Conservation (phyloP, 352 stramenopile genomes). For the Pythium apleroticum region DNA sequence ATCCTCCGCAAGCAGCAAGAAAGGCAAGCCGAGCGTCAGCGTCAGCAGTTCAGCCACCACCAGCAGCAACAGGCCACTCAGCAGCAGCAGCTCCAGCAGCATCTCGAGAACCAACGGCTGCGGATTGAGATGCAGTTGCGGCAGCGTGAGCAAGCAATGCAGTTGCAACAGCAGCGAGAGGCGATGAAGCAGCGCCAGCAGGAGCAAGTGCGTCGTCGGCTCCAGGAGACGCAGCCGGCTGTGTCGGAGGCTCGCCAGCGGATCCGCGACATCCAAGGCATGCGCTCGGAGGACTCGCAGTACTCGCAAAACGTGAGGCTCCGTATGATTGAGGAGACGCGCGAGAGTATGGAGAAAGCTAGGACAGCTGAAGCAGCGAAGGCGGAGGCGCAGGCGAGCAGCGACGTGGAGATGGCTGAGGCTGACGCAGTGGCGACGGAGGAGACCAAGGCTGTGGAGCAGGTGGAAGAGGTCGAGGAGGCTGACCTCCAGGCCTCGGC, state of each 20-base stretch:
- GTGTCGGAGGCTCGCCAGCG: slow-evolving; percentile 42
- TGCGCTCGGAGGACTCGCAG: slow-evolving; percentile 65
- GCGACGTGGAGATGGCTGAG: background rate
- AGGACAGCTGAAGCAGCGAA: slow-evolving; percentile 5
- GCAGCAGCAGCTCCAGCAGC: slow-evolving; percentile 2
- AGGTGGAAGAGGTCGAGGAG: background rate
- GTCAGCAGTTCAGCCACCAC: background rate
- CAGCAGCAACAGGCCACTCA: background rate
- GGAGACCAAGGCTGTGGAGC: background rate
- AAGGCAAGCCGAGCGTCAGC: background rate
- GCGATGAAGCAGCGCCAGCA: background rate
- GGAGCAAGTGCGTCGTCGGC: background rate
- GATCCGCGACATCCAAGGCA: slow-evolving; percentile 59
- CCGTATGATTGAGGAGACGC: slow-evolving; percentile 46
- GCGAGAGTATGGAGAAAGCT: too few relatives aligned
- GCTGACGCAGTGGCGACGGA: background rate
- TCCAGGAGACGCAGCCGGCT: slow-evolving; percentile 13
- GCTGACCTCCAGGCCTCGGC: slow-evolving; percentile 11
- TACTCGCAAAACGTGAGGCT: slow-evolving; percentile 37
- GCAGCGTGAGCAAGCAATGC: background rate
- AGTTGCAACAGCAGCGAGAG: background rate
- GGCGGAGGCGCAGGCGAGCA: background rate
- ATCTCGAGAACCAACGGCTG: background rate
- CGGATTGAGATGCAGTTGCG: background rate
- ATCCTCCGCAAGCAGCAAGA: background rate